A percentile compares a stretch with the other conserved stretches of the same genome.
Evolutionary conservation across 2,329 filamentous ascomycete genomes (phyloP).

Genomic region (Zasmidium angulare): DNA sequence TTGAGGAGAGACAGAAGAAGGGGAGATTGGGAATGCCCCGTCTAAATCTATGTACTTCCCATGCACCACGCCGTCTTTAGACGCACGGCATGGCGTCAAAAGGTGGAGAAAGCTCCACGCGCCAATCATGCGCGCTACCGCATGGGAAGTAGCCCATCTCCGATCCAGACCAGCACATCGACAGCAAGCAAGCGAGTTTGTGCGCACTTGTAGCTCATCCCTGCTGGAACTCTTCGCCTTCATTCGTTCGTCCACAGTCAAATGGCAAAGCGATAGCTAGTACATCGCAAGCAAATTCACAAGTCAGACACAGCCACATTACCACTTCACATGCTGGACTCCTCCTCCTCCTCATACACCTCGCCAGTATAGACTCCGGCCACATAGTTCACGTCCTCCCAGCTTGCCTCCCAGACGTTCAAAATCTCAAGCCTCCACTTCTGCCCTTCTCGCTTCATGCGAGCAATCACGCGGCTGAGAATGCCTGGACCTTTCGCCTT

Average conservation of each 20-base stretch:
- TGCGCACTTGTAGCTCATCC: not conserved
- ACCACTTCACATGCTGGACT: not conserved
- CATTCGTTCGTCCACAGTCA: not conserved
- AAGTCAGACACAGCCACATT: not conserved
- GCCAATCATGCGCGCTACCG: not conserved
- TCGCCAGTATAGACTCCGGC: slow-evolving; percentile 41
- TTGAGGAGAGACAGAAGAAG: not conserved
- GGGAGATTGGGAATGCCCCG: not conserved
- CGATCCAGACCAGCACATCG: not conserved
- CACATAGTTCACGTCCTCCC: slow-evolving; percentile 56
- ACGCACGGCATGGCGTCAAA: not conserved
- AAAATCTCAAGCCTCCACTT: slow-evolving; percentile 48
- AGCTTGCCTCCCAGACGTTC: slow-evolving; percentile 53
- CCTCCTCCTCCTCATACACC: slow-evolving; percentile 5
- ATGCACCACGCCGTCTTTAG: not conserved
- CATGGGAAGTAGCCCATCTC: not conserved
- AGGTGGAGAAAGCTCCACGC: not conserved
- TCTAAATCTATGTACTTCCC: not conserved
- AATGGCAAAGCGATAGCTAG: not conserved
- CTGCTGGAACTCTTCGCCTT: not conserved
- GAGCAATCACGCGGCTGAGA: slow-evolving; percentile 52
- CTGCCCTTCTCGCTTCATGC: slow-evolving; percentile 46
- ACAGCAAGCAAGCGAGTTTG: not conserved
- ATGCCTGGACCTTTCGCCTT: slow-evolving; percentile 20
- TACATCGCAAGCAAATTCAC: not conserved